Conservation (phyloP, 2,329 filamentous ascomycete genomes). For the Hypoxylon rubiginosum region DNA sequence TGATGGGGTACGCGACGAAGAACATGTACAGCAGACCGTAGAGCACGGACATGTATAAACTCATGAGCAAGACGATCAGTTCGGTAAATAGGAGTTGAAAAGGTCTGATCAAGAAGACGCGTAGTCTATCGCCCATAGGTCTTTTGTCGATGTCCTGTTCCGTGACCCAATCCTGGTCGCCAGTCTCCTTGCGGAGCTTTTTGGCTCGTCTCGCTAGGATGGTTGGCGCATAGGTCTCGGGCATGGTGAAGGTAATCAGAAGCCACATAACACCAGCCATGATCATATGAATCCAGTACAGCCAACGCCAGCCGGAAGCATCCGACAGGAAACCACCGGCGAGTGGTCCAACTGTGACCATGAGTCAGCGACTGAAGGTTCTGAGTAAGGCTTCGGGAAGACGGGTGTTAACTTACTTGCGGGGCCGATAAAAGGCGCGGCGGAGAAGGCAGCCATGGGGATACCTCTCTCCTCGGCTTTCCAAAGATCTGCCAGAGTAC, state of each 20-base stretch:
- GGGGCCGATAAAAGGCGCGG: slow-evolving; percentile 85
- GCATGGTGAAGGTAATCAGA: slow-evolving; percentile 87
- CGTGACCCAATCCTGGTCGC: slow-evolving; percentile 77
- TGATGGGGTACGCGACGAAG: slow-evolving; percentile 76
- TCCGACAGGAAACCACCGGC: slow-evolving; percentile 82
- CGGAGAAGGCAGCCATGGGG: slow-evolving; percentile 87
- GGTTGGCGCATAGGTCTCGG: slow-evolving; percentile 88
- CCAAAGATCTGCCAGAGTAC: slow-evolving; percentile 88
- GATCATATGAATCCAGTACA: slow-evolving; percentile 91
- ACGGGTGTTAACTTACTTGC: slow-evolving; percentile 62
- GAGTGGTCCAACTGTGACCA: slow-evolving; percentile 72
- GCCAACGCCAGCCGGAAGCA: slow-evolving; percentile 81
- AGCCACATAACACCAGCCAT: slow-evolving; percentile 77
- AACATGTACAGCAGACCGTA: slow-evolving; percentile 84
- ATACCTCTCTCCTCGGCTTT: slow-evolving; percentile 85
- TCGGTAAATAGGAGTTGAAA: slow-evolving; percentile 89
- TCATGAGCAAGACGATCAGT: slow-evolving; percentile 86
- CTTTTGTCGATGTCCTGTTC: slow-evolving; percentile 84
- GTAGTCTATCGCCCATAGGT: slow-evolving; percentile 75
- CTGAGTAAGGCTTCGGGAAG: not conserved
- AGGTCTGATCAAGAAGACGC: slow-evolving; percentile 82
- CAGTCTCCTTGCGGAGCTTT: slow-evolving; percentile 78
- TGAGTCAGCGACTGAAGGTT: slow-evolving; percentile 24
- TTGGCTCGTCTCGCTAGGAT: slow-evolving; percentile 78
- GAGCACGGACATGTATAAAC: slow-evolving; percentile 86